Evolutionary conservation across 192 early-diverging fungal genomes (phyloP).

Genomic region (Anaeromyces robustus): DNA sequence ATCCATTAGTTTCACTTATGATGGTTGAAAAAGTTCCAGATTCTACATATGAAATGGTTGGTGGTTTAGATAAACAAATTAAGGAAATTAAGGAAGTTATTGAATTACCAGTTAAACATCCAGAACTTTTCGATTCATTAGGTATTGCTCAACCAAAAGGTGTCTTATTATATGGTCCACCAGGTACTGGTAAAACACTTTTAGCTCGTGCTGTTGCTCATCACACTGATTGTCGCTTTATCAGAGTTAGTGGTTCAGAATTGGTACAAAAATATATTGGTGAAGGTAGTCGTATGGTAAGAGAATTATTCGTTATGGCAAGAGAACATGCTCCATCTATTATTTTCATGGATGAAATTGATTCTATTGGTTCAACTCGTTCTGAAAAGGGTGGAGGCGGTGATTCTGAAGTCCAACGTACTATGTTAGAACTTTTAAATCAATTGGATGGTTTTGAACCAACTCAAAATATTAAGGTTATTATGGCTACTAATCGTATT

Average conservation of each 20-base stretch:
- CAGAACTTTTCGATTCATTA: constrained; percentile 91
- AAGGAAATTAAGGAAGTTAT: constrained; percentile 99
- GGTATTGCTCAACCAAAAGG: constrained; percentile 97
- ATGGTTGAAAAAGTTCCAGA: constrained; percentile 99
- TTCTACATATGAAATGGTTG: constrained; percentile 98
- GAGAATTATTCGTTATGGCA: constrained; percentile 12
- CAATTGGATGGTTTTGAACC: constrained; percentile 83
- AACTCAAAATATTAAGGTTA: constrained; percentile 80
- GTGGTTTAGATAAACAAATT: constrained; percentile 97
- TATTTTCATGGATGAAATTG: constrained; percentile 88
- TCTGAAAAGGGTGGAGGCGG: constrained; percentile 58
- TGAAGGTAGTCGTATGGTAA: constrained; percentile 78
- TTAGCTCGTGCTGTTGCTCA: constrained; percentile 82
- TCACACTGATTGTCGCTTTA: constrained; percentile 82
- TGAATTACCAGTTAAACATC: constrained; percentile 98
- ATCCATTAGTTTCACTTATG: constrained; percentile 99
- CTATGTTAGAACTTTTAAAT: constrained; percentile 79
- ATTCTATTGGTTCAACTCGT: constrained; percentile 75
- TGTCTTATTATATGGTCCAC: constrained; percentile 35
- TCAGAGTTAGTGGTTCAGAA: constrained; percentile 78
- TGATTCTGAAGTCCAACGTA: constrained; percentile 80
- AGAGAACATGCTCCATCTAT: constrained; percentile 83
- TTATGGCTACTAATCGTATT: constrained; percentile 86
- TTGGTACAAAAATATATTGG: constrained; percentile 89
- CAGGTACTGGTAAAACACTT: constrained; percentile 78